A percentile compares a stretch with the other conserved stretches of the same genome.
Conservation (phyloP, 768 basidiomycete species). For the Mycena olivaceomarginata region DNA sequence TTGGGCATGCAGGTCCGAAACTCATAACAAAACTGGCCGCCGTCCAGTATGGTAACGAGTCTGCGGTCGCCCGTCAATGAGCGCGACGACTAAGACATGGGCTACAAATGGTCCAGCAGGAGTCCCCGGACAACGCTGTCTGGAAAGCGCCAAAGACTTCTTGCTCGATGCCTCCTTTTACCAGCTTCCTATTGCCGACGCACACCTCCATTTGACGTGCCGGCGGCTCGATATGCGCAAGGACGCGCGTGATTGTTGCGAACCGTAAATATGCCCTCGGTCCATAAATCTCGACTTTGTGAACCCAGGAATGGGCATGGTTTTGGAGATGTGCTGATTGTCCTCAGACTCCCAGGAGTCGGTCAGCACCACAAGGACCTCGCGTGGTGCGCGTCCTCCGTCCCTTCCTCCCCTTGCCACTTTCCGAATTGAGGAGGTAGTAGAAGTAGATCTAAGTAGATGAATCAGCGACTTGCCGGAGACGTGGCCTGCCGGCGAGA, state of each 20-base stretch:
- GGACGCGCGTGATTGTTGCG: background rate
- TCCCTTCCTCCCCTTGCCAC: too few relatives aligned
- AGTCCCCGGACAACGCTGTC: background rate
- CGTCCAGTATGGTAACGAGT: too few relatives aligned
- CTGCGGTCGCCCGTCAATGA: background rate
- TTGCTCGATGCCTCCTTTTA: background rate
- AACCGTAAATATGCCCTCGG: background rate
- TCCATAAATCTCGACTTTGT: slow-evolving; percentile 6
- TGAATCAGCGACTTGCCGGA: too few relatives aligned
- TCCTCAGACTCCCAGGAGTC: too few relatives aligned
- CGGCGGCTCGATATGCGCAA: slow-evolving; percentile 3
- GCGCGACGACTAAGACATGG: background rate
- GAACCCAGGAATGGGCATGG: slow-evolving; percentile 3
- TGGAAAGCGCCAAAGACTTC: background rate
- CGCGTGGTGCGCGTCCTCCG: too few relatives aligned
- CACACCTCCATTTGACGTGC: slow-evolving; percentile 1
- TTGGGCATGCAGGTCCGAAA: too few relatives aligned
- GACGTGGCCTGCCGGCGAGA: too few relatives aligned
- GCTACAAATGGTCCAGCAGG: background rate
- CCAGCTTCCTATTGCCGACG: background rate
- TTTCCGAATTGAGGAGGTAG: too few relatives aligned
- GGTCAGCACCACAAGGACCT: too few relatives aligned
- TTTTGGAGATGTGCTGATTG: background rate
- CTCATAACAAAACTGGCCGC: too few relatives aligned
- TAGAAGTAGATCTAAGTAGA: too few relatives aligned